Conservation (phyloP, 345 rosid species). For the Salix viminalis region DNA sequence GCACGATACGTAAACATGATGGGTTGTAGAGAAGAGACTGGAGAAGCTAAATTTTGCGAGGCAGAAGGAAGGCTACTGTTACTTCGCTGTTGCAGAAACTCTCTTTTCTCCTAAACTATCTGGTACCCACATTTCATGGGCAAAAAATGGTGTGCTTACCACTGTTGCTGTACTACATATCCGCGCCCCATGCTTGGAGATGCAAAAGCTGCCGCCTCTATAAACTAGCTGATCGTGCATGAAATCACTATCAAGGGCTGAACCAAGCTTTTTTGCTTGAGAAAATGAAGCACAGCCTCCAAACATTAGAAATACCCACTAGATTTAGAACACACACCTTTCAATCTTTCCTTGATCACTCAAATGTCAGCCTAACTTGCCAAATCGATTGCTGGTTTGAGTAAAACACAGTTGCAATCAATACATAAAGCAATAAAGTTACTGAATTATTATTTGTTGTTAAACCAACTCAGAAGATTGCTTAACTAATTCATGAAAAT, state of each 20-base stretch:
- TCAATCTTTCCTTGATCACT: background rate
- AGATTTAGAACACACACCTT: background rate
- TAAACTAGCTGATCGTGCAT: background rate
- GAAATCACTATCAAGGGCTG: background rate
- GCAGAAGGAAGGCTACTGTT: slow-evolving; percentile 72
- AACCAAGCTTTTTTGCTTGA: background rate
- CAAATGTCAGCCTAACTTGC: background rate
- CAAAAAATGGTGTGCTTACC: slow-evolving; percentile 72
- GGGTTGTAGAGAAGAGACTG: slow-evolving; percentile 58
- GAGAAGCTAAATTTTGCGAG: slow-evolving; percentile 74
- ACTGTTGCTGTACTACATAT: too few species aligned
- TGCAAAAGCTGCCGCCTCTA: background rate
- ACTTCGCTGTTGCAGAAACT: slow-evolving; percentile 78
- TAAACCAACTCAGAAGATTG: background rate
- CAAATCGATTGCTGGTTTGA: background rate
- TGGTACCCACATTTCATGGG: slow-evolving; percentile 90
- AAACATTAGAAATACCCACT: background rate
- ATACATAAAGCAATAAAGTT: background rate
- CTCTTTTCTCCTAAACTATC: slow-evolving; percentile 58
- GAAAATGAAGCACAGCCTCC: background rate
- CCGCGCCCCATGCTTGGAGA: background rate
- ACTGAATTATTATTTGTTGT: background rate
- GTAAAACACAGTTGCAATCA: background rate
- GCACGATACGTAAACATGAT: slow-evolving; percentile 38
- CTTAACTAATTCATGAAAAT: background rate